Evolutionary conservation across 2,329 filamentous ascomycete genomes (phyloP).

Genomic region (Colletotrichum sp.): DNA sequence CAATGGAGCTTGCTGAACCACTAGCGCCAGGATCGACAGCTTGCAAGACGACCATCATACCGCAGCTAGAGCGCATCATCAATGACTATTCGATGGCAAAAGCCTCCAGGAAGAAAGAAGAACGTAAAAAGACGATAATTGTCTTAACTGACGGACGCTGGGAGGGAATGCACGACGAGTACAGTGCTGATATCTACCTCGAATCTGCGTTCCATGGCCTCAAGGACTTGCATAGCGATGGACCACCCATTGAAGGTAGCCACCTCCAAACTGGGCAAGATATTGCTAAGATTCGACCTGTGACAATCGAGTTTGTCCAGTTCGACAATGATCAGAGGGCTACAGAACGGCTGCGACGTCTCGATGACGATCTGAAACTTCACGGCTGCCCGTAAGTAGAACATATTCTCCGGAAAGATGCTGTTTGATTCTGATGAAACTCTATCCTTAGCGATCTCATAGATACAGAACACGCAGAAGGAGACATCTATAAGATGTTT

Average conservation of each 20-base stretch:
- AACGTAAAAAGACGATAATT: neutral
- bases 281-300: slow-evolving; percentile 19
- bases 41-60: neutral
- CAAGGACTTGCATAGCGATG: neutral
- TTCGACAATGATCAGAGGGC: slow-evolving; percentile 30
- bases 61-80: neutral
- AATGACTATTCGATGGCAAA: neutral
- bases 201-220: neutral
- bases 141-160: neutral
- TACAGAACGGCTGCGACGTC: slow-evolving; percentile 19
- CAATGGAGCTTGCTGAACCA: neutral
- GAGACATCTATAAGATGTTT: slow-evolving; percentile 35
- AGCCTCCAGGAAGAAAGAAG: neutral
- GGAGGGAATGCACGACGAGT: neutral
- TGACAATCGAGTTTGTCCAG: slow-evolving; percentile 34
- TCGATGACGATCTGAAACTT: neutral
- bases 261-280: neutral
- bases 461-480: slow-evolving; percentile 28
- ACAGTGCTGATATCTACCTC: neutral
- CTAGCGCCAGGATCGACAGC: neutral
- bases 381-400: neutral
- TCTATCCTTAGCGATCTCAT: slow-evolving; percentile 17
- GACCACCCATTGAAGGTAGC: rapidly evolving
- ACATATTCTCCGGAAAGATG: too few species aligned
- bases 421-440: too few species aligned